Evolutionary conservation across 192 early-diverging fungal species (phyloP).

Genomic region (Linnemannia zychae): DNA sequence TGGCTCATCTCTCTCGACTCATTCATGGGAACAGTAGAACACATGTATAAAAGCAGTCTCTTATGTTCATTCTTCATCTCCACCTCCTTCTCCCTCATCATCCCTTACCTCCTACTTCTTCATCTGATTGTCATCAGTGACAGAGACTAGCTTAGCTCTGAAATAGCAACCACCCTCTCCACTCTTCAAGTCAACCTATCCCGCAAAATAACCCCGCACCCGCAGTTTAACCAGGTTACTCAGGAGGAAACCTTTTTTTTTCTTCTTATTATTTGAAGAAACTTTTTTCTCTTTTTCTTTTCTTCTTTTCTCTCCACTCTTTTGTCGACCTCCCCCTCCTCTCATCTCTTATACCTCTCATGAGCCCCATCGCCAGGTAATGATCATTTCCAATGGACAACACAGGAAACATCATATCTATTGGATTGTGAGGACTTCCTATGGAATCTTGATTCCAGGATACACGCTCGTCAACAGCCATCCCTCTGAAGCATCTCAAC

Average conservation of each 20-base stretch:
- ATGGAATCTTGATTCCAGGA: neutral
- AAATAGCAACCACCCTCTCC: neutral
- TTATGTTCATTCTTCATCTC: too few species aligned
- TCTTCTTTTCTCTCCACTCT: neutral
- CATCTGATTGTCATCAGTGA: too few species aligned
- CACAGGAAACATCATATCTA: neutral
- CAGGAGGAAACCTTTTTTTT: neutral
- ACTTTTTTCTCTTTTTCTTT: neutral
- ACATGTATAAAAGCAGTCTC: too few species aligned
- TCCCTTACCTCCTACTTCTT: neutral
- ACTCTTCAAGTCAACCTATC: neutral
- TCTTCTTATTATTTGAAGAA: too few species aligned
- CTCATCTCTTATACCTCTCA: neutral
- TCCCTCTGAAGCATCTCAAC: neutral
- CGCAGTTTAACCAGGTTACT: neutral
- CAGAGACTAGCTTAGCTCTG: neutral
- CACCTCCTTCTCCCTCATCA: too few species aligned
- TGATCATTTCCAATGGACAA: neutral
- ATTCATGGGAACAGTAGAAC: too few species aligned
- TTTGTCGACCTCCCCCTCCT: neutral
- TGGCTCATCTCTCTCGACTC: neutral
- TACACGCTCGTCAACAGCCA: neutral
- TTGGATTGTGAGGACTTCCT: neutral
- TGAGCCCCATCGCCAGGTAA: slow-evolving; percentile 23
- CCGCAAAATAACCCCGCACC: neutral